phyloP scores from a whole-genome alignment of 805 yeast species.

The Saccharomycopsis selenospora region DNA sequence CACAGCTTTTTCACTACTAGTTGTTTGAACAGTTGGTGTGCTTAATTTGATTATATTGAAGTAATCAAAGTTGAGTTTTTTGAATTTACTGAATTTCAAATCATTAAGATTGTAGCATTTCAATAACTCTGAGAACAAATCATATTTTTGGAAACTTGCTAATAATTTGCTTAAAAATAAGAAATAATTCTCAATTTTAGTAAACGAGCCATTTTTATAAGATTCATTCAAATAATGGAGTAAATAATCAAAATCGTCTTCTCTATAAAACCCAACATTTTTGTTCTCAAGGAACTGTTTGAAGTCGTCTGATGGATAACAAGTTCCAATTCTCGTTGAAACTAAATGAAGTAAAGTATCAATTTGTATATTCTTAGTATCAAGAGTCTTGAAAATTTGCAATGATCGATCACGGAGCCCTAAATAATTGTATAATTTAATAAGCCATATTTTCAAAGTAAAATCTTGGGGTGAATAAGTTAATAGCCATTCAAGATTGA shows the following conservation, averaged over 20 bases:
- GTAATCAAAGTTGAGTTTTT: slow-evolving; percentile 7
- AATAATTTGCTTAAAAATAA: slow-evolving; percentile 13
- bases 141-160: slow-evolving; percentile 14
- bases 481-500: slow-evolving; percentile 6
- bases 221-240: slow-evolving; percentile 10
- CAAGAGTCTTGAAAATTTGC: slow-evolving; percentile 6
- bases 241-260: slow-evolving; percentile 9
- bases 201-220: slow-evolving; percentile 12
- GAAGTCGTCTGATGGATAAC: slow-evolving; percentile 8
- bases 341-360: slow-evolving; percentile 18
- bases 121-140: slow-evolving; percentile 2
- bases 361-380: slow-evolving; percentile 16
- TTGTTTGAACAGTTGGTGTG: too few species aligned
- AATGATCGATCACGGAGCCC: slow-evolving; percentile 4
- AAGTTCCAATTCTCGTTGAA: slow-evolving; percentile 9
- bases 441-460: slow-evolving; percentile 17
- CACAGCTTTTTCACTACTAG: background rate
- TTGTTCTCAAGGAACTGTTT: slow-evolving; percentile 1
- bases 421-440: slow-evolving; percentile 15
- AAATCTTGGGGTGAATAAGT: slow-evolving; percentile 17
- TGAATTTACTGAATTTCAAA: slow-evolving; percentile 1
- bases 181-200: slow-evolving; percentile 19
- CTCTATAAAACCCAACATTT: slow-evolving; percentile 9
- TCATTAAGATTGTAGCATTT: background rate
- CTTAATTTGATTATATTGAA: slow-evolving; percentile 9